These are phyloP conservation scores for Nephelium lappaceum DNA, from an alignment of 345 rosid species.

Conservation along the genomic window DNA sequence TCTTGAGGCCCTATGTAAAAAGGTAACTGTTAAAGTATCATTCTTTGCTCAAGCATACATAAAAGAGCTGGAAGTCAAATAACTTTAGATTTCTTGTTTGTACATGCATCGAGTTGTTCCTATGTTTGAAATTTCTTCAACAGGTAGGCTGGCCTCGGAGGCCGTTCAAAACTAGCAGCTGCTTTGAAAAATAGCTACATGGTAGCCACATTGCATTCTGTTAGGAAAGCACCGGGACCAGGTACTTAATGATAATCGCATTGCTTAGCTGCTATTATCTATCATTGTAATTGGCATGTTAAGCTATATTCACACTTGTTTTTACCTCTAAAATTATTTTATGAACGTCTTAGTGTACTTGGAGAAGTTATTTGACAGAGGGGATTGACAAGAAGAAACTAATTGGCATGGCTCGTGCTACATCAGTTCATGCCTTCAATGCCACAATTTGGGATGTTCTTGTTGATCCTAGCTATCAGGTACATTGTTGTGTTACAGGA, in stretches of 20 bases:
- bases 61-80: background rate
- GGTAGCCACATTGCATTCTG: conserved; percentile 88
- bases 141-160: conserved; percentile 99
- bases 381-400: conserved; percentile 65
- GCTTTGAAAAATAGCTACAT: conserved; percentile 95
- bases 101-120: background rate
- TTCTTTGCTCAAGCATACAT: background rate
- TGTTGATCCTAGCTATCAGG: conserved; percentile 97
- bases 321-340: conserved; percentile 50
- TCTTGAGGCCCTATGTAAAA: conserved; percentile 88
- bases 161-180: conserved; percentile 80
- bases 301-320: conserved; percentile 16
- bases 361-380: conserved; percentile 97
- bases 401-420: conserved; percentile 99
- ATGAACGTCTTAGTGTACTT: conserved; percentile 89
- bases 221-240: conserved; percentile 57
- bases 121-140: background rate
- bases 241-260: conserved; percentile 43
- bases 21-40: conserved; percentile 50
- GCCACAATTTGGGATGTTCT: conserved; percentile 99
- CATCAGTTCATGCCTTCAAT: conserved; percentile 97
- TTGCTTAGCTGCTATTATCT: background rate
- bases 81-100: background rate
- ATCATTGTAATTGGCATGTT: conserved; percentile 16
- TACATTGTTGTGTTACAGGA: conserved; percentile 22